These are phyloP conservation scores for Fusarium nisikadoi DNA, from an alignment of 2,329 filamentous ascomycete genomes.

Conservation along the genomic window DNA sequence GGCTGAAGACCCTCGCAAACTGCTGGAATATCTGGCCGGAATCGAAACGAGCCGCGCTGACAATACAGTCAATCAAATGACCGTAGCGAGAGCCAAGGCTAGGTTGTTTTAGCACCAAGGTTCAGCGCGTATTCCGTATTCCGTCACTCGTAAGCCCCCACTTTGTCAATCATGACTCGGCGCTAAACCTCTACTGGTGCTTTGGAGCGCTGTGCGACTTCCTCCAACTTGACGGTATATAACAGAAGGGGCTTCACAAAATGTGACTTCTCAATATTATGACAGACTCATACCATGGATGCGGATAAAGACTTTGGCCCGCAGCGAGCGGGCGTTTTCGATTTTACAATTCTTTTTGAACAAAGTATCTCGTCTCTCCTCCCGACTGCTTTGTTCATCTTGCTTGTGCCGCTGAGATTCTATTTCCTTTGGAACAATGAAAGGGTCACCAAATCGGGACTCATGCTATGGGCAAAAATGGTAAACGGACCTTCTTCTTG, in stretches of 20 bases:
- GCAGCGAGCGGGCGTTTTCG: conserved; percentile 39
- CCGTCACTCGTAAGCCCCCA: conserved; percentile 21
- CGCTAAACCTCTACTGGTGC: conserved; percentile 1
- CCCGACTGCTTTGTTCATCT: conserved; percentile 40
- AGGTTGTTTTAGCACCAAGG: neutral
- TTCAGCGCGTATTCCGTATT: neutral
- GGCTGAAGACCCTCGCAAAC: neutral
- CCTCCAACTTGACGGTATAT: neutral
- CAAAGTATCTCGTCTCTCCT: conserved; percentile 46
- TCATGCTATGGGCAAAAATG: conserved; percentile 40
- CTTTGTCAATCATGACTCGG: neutral
- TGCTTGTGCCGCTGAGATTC: conserved; percentile 36
- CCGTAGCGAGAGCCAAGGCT: neutral
- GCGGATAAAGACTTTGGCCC: conserved; percentile 42
- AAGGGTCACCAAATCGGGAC: neutral
- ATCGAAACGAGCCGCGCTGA: neutral
- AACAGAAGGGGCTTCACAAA: neutral
- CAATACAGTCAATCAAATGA: neutral
- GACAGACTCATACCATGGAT: neutral
- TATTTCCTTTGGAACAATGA: conserved; percentile 17
- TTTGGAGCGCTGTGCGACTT: conserved; percentile 20
- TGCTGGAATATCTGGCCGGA: neutral
- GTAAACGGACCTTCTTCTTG: neutral
- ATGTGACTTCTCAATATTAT: neutral
- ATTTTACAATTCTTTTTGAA: conserved; percentile 48